Evolutionary conservation across 768 basidiomycete genomes (phyloP), one percentile per base, ranked within the genome.

Genomic region (Sporobolomyces roseus): DNA sequence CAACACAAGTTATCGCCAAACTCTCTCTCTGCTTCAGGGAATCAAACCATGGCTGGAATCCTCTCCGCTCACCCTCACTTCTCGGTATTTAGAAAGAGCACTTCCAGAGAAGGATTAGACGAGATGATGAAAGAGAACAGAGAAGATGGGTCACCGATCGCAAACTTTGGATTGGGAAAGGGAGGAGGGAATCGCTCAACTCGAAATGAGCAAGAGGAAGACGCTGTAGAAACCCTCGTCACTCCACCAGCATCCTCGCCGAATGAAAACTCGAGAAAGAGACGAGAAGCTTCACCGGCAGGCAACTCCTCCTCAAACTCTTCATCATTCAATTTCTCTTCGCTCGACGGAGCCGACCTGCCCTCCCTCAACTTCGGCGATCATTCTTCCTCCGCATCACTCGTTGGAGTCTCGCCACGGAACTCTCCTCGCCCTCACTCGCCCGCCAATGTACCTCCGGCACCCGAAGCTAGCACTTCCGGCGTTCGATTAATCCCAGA

Each of bases 51-150:
- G 50, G n/a, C 36, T 9, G 25, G 45, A n/a, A 27, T 73, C 55
- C 65, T 73, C 36, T 46, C 56, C 0, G 56, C 61, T 29, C 71
- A 73, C 52, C 71, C 71, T 6, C 48, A 61, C 25, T 73, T 73
- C 33, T 65, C 63, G 30, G 67, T 73, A 54, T 73, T 73, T 46
- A 64, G 67, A 55, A 73, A 73, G 52, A 63, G 54, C 61, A n/a
- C 45, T 21, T 61, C 56, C 49, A 8, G 25, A 21, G 23, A 35
- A 32, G 36, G 33, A 13, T 14, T 65, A 36, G 60, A 64, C 36
- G 36, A 56, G 4, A 1, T 67, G 19, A 10, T 36, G 21, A n/a
- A n/a, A n/a, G n/a, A n/a, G n/a, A n/a, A n/a, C n/a, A n/a, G n/a
- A n/a, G n/a, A n/a, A n/a, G n/a, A n/a, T n/a, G n/a, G n/a, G n/a